phyloP scores from a whole-genome alignment of 75 land plant genomes.

The Picea glauca region DNA sequence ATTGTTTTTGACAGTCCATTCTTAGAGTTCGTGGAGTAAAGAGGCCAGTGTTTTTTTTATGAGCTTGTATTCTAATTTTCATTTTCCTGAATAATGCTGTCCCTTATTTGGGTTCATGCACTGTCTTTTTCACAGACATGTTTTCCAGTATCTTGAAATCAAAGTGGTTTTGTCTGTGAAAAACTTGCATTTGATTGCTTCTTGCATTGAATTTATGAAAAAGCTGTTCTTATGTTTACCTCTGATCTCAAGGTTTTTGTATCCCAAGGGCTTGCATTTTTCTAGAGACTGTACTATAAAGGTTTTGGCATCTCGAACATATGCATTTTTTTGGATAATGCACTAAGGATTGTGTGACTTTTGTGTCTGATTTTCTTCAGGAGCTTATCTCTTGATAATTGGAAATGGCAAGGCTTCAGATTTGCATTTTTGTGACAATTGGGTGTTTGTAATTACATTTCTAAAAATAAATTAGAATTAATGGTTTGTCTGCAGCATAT shows the following conservation, averaged over 20 bases:
- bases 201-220: neutral
- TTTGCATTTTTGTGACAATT: no score
- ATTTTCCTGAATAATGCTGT: no score
- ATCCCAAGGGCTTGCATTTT: neutral
- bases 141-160: no score
- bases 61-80: neutral
- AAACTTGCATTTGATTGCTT: neutral
- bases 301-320: no score
- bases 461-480: neutral
- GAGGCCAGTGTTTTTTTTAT: neutral
- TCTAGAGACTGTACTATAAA: neutral
- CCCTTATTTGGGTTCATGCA: no score
- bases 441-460: no score
- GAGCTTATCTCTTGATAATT: neutral
- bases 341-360: neutral
- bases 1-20: no score
- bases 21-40: neutral
- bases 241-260: neutral
- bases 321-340: no score
- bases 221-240: neutral
- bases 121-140: no score
- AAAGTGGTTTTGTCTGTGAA: neutral
- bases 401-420: neutral
- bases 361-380: neutral
- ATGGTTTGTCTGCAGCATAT: neutral